Evolutionary conservation across 2,329 filamentous ascomycete genomes (phyloP).

Genomic region (Didymella sp.): DNA sequence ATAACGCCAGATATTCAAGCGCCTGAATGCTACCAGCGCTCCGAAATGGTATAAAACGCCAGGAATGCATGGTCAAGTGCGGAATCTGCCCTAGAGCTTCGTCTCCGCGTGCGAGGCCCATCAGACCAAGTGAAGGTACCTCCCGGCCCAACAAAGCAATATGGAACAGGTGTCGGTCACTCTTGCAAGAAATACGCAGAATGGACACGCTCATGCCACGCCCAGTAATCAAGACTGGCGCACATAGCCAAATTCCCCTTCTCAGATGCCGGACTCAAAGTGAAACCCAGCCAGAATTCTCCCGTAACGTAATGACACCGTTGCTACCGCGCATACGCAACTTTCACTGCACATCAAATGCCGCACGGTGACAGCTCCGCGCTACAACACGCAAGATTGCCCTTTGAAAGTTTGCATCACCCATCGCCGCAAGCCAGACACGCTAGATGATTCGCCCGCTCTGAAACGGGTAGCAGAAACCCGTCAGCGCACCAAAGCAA

Average conservation of each 20-base stretch:
- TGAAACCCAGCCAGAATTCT: neutral
- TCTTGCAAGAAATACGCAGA: neutral
- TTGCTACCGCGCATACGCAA: neutral
- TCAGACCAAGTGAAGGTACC: neutral
- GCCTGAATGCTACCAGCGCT: conserved; percentile 1
- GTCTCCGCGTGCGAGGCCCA: neutral
- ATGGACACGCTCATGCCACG: no score
- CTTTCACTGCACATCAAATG: neutral
- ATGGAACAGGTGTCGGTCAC: neutral
- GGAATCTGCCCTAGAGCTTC: neutral
- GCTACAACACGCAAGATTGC: no score
- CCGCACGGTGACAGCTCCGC: neutral
- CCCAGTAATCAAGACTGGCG: neutral
- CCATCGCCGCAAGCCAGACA: neutral
- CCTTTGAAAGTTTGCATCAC: no score
- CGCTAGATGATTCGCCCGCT: neutral
- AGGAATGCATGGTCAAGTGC: neutral
- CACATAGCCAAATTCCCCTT: neutral
- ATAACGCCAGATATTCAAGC: neutral
- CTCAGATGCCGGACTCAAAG: neutral
- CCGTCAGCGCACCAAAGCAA: conserved; percentile 7
- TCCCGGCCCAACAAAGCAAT: neutral
- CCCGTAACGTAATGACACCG: neutral
- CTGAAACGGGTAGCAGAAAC: conserved; percentile 11
- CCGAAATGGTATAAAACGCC: conserved; percentile 5